A percentile compares a stretch with the other conserved stretches of the same genome.
Conservation (phyloP, 73 alveolate genomes). For the Paramecium sexaurelia region DNA sequence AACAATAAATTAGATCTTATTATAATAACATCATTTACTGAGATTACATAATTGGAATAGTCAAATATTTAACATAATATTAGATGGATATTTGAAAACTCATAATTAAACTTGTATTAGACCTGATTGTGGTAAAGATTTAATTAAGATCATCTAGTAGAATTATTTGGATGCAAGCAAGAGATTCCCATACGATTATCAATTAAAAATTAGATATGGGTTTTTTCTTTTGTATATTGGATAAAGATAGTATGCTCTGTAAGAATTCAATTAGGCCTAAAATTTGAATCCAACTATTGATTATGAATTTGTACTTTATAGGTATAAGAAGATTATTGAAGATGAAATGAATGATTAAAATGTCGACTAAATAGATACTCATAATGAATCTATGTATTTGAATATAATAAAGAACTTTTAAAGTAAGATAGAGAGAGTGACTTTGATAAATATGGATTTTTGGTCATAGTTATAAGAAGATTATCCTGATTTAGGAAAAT, state of each 20-base stretch:
- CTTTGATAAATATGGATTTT: constrained; percentile 38
- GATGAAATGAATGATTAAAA: constrained; percentile 57
- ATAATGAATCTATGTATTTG: constrained; percentile 13
- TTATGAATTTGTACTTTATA: neutral
- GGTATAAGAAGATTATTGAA: constrained; percentile 28
- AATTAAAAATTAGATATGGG: constrained; percentile 33
- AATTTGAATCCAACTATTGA: constrained; percentile 6
- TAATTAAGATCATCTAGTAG: neutral
- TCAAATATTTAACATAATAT: neutral
- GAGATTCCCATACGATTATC: constrained; percentile 39
- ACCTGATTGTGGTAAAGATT: constrained; percentile 26
- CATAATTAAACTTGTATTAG: constrained; percentile 5
- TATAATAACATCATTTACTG: neutral
- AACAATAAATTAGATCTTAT: neutral
- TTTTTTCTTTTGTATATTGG: neutral
- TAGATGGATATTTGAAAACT: constrained; percentile 19
- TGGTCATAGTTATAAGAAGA: constrained; percentile 54
- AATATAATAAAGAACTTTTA: neutral
- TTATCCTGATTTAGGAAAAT: constrained; percentile 52
- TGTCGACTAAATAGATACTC: constrained; percentile 2
- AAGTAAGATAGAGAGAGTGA: constrained; percentile 7
- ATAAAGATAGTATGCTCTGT: constrained; percentile 2
- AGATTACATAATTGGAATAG: constrained; percentile 23
- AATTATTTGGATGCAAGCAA: constrained; percentile 43
- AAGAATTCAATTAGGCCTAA: constrained; percentile 22